Percentiles rank a stretch among this genome's conserved stretches.
Conservation (phyloP, 2,329 filamentous ascomycete genomes). For the Xylariaceae sp. region DNA sequence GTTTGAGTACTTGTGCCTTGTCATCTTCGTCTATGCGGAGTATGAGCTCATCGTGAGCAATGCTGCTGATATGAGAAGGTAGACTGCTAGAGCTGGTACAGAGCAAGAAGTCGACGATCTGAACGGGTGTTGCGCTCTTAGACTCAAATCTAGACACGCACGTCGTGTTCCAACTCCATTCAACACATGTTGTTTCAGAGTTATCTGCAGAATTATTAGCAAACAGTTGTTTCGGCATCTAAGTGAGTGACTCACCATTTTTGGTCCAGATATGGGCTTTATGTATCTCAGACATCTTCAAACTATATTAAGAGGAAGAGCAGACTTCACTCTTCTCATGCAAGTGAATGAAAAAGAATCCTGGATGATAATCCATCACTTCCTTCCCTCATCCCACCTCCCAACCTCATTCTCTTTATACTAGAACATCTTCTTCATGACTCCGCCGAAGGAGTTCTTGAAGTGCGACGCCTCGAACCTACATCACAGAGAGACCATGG, state of each 20-base stretch:
- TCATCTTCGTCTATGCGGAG: background rate
- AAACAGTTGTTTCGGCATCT: too few species aligned
- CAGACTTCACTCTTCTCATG: too few species aligned
- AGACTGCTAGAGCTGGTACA: background rate
- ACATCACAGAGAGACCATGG: too few species aligned
- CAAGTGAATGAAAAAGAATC: too few species aligned
- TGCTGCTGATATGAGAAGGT: background rate
- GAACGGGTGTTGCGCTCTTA: conserved; percentile 11
- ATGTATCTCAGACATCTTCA: too few species aligned
- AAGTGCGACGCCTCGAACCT: too few species aligned
- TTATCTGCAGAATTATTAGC: background rate
- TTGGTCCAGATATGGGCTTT: conserved; percentile 3
- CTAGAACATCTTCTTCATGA: too few species aligned
- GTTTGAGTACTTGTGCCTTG: background rate
- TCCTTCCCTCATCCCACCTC: too few species aligned
- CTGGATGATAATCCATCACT: too few species aligned
- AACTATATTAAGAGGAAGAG: too few species aligned
- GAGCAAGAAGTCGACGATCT: conserved; percentile 21
- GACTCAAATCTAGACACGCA: conserved; percentile 1
- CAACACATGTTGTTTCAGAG: background rate
- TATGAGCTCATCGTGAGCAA: background rate
- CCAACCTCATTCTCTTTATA: too few species aligned
- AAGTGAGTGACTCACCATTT: conserved; percentile 4
- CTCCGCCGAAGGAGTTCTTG: too few species aligned
- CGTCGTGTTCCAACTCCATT: conserved; percentile 18